A percentile compares a stretch with the other conserved stretches of the same genome.
phyloP scores from a whole-genome alignment of 1,284 basidiomycete genomes.

The Fistulinella cinereoalba region DNA sequence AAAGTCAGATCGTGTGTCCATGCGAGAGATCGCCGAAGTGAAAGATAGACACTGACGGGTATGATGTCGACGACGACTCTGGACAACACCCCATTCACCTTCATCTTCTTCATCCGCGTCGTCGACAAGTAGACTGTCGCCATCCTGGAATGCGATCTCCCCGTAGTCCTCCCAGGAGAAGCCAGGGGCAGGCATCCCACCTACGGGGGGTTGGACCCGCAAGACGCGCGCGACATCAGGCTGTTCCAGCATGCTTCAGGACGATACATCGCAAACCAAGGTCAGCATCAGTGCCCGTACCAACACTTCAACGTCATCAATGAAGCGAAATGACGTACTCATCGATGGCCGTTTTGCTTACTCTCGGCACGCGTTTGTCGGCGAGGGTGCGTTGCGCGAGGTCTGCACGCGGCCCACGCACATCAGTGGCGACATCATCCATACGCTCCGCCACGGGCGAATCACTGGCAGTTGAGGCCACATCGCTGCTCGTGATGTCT shows the following conservation, averaged over 20 bases:
- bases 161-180: slow-evolving; percentile 78
- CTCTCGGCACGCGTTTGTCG: slow-evolving; percentile 57
- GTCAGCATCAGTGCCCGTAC: too few species aligned
- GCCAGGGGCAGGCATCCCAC: slow-evolving; percentile 57
- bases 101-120: slow-evolving; percentile 52
- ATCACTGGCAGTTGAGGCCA: slow-evolving; percentile 51
- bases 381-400: slow-evolving; percentile 46
- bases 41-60: slow-evolving; percentile 39
- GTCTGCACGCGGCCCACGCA: slow-evolving; percentile 20
- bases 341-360: slow-evolving; percentile 61
- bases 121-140: slow-evolving; percentile 40
- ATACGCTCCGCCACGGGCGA: slow-evolving; percentile 49
- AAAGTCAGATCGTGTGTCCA: too few species aligned
- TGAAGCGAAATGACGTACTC: too few species aligned
- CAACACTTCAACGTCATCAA: too few species aligned
- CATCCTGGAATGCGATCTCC: slow-evolving; percentile 44
- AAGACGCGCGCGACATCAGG: slow-evolving; percentile 62
- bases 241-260: slow-evolving; percentile 65
- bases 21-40: too few species aligned
- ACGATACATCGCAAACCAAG: too few species aligned
- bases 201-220: slow-evolving; percentile 53
- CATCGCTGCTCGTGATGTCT: slow-evolving; percentile 50
- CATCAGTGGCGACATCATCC: slow-evolving; percentile 35
- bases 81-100: slow-evolving; percentile 70
- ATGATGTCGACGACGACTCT: slow-evolving; percentile 48